Conservation (phyloP, 1,284 basidiomycete genomes). For the Ustilago loliicola region DNA sequence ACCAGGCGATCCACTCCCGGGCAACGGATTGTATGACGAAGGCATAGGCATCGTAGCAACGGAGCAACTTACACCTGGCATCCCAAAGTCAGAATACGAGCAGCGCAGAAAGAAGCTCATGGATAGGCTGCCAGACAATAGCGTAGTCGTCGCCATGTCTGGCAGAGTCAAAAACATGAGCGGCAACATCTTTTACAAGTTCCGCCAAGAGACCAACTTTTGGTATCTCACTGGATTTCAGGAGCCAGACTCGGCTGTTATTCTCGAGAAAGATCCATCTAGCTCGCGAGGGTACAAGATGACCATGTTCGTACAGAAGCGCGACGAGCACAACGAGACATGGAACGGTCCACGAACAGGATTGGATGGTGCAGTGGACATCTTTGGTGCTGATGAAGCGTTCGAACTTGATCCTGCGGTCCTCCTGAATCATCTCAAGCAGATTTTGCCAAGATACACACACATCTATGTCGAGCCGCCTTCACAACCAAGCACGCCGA, state of each 20-base stretch:
- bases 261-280: slow-evolving; percentile 71
- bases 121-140: slow-evolving; percentile 81
- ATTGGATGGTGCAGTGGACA: slow-evolving; percentile 58
- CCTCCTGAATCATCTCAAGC: slow-evolving; percentile 58
- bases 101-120: slow-evolving; percentile 81
- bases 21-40: slow-evolving; percentile 24
- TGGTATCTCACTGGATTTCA: slow-evolving; percentile 79
- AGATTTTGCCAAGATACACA: slow-evolving; percentile 47
- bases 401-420: slow-evolving; percentile 57
- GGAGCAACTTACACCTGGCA: slow-evolving; percentile 85
- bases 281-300: slow-evolving; percentile 84
- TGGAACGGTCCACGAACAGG: slow-evolving; percentile 87
- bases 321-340: slow-evolving; percentile 82
- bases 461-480: slow-evolving; percentile 68
- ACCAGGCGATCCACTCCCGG: slow-evolving; percentile 17
- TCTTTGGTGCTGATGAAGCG: slow-evolving; percentile 69
- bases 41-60: slow-evolving; percentile 50
- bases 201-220: slow-evolving; percentile 77
- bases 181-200: slow-evolving; percentile 75
- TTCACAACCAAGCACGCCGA: slow-evolving; percentile 52
- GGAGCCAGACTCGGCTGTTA: slow-evolving; percentile 88
- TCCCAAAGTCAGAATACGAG: slow-evolving; percentile 85
- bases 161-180: slow-evolving; percentile 86
- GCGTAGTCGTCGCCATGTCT: slow-evolving; percentile 83
- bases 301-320: slow-evolving; percentile 84